These are phyloP conservation scores for Cairneyella variabilis DNA, from an alignment of 495 filamentous ascomycete genomes.

Conservation along the genomic window DNA sequence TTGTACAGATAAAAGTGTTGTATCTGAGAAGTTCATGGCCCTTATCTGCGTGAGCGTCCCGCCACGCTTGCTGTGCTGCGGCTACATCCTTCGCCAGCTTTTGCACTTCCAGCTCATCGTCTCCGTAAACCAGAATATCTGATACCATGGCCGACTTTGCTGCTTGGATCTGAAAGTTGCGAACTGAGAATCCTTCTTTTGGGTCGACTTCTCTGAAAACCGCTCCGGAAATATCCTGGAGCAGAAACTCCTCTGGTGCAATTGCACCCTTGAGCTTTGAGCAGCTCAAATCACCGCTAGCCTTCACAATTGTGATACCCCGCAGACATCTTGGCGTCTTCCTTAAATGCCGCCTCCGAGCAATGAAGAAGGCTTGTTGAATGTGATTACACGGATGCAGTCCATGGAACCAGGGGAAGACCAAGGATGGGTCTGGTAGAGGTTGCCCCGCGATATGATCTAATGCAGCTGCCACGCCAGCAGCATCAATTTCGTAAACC, in stretches of 20 bases:
- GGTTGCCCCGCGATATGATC: slow-evolving; percentile 71
- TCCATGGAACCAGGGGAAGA: slow-evolving; percentile 98
- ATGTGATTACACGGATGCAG: slow-evolving; percentile 86
- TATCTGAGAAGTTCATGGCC: slow-evolving; percentile 58
- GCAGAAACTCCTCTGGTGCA: slow-evolving; percentile 71
- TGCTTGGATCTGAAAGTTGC: slow-evolving; percentile 96
- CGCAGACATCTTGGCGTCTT: slow-evolving; percentile 77
- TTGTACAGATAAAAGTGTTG: slow-evolving; percentile 75
- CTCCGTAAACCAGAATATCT: slow-evolving; percentile 89
- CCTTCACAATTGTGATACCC: slow-evolving; percentile 82
- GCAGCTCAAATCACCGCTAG: slow-evolving; percentile 71
- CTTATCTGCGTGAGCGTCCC: slow-evolving; percentile 52
- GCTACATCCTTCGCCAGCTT: slow-evolving; percentile 68
- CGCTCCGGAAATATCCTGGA: slow-evolving; percentile 26
- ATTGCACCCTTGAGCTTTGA: slow-evolving; percentile 84
- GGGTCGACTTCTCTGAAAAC: slow-evolving; percentile 58
- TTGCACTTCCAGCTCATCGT: slow-evolving; percentile 59
- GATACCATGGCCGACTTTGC: slow-evolving; percentile 84
- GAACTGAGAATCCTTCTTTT: slow-evolving; percentile 72
- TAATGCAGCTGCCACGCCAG: slow-evolving; percentile 64
- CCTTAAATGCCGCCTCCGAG: slow-evolving; percentile 65
- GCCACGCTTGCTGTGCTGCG: slow-evolving; percentile 71
- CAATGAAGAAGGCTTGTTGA: slow-evolving; percentile 84
- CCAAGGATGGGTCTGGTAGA: slow-evolving; percentile 73
- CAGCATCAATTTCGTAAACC: slow-evolving; percentile 70